Evolutionary conservation across 1,284 basidiomycete species (phyloP), one percentile per base, ranked within the genome.

Genomic region (Sanghuangporus weigelae): DNA sequence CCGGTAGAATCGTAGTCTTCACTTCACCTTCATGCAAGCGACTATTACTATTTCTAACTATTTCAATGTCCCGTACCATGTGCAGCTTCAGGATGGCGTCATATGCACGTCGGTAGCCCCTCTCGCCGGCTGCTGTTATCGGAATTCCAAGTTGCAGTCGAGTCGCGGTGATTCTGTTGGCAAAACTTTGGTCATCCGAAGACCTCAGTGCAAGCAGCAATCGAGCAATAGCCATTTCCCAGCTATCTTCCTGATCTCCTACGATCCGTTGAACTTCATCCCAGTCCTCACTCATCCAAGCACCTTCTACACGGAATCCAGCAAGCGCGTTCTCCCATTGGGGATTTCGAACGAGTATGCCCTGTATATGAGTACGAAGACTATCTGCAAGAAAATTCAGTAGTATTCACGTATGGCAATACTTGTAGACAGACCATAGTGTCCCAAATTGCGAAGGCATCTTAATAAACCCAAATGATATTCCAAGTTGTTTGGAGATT

Each of bases 271-370:
- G 78, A 23, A 98, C 89, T 56, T 90, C 90, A 8, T 85, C 81
- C 96, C 96, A 98, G 68, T 96, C 94, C 7, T 95, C 92, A 21
- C 95, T 89, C 80, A 96, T 96, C 87, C 95, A 96, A 1, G 94
- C 93, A 63, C 95, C 94, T 76, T 99, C 96, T 12, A 94, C 88
- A 68, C 94, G 90, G 73, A 94, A 98, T 0, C 90, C 88, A 7
- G 90, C 86, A 1, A 99, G 79, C 3, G 85, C 80, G 1, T 81
- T 72, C 62, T 91, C 84, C 96, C 96, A 99, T 57, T 89, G 84
- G 0, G 95, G 92, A 72, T 95, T 86, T 11, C 85, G 87, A 64
- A 89, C 92, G 31, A 99, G 80, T 5, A 98, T 89, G 19, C 97
- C 97, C 63, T 87, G 86, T 31, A 99, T 96, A 73, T 99, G 97